Evolutionary conservation across 768 basidiomycete species (phyloP).

Genomic region (Hortiboletus flavorubellus): DNA sequence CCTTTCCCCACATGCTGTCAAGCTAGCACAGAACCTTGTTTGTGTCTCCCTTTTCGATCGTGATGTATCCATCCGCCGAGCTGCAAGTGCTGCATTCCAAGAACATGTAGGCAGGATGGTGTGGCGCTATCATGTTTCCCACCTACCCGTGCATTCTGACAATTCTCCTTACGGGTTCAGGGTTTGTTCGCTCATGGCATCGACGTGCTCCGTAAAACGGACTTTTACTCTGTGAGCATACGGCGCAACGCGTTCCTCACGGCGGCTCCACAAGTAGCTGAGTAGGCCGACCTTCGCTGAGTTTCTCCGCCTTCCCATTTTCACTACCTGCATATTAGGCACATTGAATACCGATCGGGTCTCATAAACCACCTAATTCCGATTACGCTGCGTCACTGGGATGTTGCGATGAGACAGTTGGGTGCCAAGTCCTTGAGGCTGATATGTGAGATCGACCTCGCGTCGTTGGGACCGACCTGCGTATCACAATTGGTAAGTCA

Average conservation of each 20-base stretch:
- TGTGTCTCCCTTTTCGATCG: slow-evolving; percentile 86
- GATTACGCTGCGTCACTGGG: slow-evolving; percentile 87
- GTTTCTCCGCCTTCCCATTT: slow-evolving; percentile 1
- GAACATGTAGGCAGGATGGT: slow-evolving; percentile 95
- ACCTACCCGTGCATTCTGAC: slow-evolving; percentile 11
- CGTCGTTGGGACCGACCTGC: slow-evolving; percentile 47
- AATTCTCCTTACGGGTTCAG: slow-evolving; percentile 41
- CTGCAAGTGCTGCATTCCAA: slow-evolving; percentile 96
- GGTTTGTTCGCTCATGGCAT: slow-evolving; percentile 91
- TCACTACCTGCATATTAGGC: slow-evolving; percentile 43
- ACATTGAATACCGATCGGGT: slow-evolving; percentile 66
- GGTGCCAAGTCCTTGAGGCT: slow-evolving; percentile 71
- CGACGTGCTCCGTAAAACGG: slow-evolving; percentile 85
- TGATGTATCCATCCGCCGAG: slow-evolving; percentile 90
- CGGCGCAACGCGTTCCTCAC: slow-evolving; percentile 79
- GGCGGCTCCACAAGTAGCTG: slow-evolving; percentile 83
- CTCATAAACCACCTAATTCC: slow-evolving; percentile 72
- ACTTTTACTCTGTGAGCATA: slow-evolving; percentile 92
- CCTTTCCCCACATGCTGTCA: slow-evolving; percentile 57
- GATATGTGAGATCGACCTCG: slow-evolving; percentile 62
- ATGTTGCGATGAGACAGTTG: slow-evolving; percentile 70
- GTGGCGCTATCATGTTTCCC: slow-evolving; percentile 26
- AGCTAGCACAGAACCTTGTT: slow-evolving; percentile 70
- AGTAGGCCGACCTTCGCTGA: slow-evolving; percentile 49
- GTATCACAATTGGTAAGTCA: slow-evolving; percentile 51